Percentiles rank a stretch among this genome's conserved stretches.
Conservation (phyloP, 2,329 filamentous ascomycete species). For the Thelonectria discophora region DNA sequence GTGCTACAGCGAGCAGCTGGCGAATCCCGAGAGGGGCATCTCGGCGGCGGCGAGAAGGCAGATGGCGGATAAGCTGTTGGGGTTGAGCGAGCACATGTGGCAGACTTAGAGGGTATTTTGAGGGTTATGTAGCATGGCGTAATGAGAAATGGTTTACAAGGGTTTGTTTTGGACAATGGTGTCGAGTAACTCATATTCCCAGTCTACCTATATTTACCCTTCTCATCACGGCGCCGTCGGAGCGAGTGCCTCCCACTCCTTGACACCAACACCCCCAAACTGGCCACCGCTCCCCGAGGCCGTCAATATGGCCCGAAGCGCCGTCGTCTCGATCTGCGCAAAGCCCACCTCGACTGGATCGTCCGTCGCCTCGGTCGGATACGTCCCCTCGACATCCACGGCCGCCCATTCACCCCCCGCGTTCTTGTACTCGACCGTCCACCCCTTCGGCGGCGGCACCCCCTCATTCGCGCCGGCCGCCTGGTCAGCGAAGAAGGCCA, state of each 20-base stretch:
- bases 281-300: constrained; percentile 3
- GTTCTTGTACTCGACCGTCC: constrained; percentile 11
- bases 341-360: constrained; percentile 8
- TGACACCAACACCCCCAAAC: constrained; percentile 8
- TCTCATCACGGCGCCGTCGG: constrained; percentile 1
- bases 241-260: constrained; percentile 15
- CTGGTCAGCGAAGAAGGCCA: constrained; percentile 46
- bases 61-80: constrained; percentile 75
- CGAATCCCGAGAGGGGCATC: constrained; percentile 73
- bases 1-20: constrained; percentile 73
- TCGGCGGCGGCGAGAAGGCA: constrained; percentile 72
- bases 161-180: neutral
- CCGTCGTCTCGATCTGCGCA: constrained; percentile 5
- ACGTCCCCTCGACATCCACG: constrained; percentile 2
- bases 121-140: constrained; percentile 15
- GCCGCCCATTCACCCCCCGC: constrained; percentile 1
- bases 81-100: constrained; percentile 78
- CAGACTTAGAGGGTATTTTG: constrained; percentile 49
- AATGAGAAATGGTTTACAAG: constrained; percentile 11
- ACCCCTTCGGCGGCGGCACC: constrained; percentile 39
- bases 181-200: too few species aligned
- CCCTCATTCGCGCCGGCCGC: constrained; percentile 43
- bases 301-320: constrained; percentile 2
- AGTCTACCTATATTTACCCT: too few species aligned
- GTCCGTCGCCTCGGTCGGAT: constrained; percentile 9